These are phyloP conservation scores for Leptomonas seymouri DNA, from an alignment of 208 protist species.

Conservation along the genomic window DNA sequence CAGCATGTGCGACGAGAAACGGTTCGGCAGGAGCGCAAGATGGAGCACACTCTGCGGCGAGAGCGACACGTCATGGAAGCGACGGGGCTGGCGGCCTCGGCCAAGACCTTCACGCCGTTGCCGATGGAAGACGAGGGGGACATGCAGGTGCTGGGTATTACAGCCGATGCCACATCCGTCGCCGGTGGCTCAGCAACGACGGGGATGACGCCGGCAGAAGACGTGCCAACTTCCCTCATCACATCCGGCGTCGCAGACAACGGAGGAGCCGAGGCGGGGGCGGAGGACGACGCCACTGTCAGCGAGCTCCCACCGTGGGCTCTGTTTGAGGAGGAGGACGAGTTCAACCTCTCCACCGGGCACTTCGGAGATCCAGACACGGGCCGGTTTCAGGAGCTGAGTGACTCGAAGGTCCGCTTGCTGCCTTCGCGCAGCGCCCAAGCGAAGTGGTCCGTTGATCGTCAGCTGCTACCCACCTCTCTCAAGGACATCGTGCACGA, in stretches of 20 bases:
- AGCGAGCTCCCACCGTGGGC: conserved; percentile 88
- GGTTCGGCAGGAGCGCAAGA: conserved; percentile 47
- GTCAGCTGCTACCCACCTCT: conserved; percentile 63
- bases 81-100: conserved; percentile 66
- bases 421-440: conserved; percentile 69
- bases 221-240: background rate
- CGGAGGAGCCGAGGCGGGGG: background rate
- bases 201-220: background rate
- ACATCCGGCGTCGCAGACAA: background rate
- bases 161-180: background rate
- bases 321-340: conserved; percentile 70
- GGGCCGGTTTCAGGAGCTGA: conserved; percentile 83
- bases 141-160: conserved; percentile 47
- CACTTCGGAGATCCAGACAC: conserved; percentile 75
- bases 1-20: conserved; percentile 64
- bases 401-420: conserved; percentile 77
- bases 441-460: conserved; percentile 69
- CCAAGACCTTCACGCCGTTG: conserved; percentile 51
- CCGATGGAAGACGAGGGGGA: conserved; percentile 5
- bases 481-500: conserved; percentile 70
- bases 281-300: conserved; percentile 8
- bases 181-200: background rate
- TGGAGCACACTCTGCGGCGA: conserved; percentile 59
- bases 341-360: conserved; percentile 83
- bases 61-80: conserved; percentile 74